Evolutionary conservation across 176 grass and related monocot genomes (phyloP).

Genomic region (Echinochloa phyllopogon): DNA sequence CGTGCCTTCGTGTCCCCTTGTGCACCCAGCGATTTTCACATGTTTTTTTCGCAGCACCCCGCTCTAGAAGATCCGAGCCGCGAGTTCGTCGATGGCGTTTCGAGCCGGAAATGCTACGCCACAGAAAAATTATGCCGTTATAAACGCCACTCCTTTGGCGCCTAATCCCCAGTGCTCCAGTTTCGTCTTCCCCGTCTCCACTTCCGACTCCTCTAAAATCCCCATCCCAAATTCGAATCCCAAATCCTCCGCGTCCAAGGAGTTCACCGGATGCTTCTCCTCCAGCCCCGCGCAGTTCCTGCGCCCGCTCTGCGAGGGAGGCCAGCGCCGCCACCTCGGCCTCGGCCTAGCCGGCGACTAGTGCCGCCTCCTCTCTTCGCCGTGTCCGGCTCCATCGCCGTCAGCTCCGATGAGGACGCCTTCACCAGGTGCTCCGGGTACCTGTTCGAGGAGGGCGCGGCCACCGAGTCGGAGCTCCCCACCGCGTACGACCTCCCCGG

Average conservation of each 20-base stretch:
- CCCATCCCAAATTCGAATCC: constrained; percentile 13
- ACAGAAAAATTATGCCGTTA: constrained; percentile 37
- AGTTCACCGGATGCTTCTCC: constrained; percentile 32
- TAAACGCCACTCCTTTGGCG: constrained; percentile 58
- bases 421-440: constrained; percentile 95
- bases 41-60: no score
- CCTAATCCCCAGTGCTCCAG: constrained; percentile 34
- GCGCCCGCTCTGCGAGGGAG: constrained; percentile 14
- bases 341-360: constrained; percentile 27
- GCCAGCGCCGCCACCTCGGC: neutral
- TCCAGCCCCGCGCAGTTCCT: constrained; percentile 2
- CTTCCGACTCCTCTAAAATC: neutral
- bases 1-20: neutral
- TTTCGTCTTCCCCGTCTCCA: neutral
- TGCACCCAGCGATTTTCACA: neutral
- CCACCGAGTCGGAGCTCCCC: constrained; percentile 68
- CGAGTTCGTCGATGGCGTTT: neutral
- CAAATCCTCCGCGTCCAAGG: neutral
- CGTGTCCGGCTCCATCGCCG: constrained; percentile 1
- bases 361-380: constrained; percentile 22
- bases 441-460: constrained; percentile 69
- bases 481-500: constrained; percentile 51
- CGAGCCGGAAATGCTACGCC: constrained; percentile 17
- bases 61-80: neutral
- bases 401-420: constrained; percentile 60